Base-by-base conservation (phyloP, 768 basidiomycete species). In the Tephrocybe sp. region DNA sequence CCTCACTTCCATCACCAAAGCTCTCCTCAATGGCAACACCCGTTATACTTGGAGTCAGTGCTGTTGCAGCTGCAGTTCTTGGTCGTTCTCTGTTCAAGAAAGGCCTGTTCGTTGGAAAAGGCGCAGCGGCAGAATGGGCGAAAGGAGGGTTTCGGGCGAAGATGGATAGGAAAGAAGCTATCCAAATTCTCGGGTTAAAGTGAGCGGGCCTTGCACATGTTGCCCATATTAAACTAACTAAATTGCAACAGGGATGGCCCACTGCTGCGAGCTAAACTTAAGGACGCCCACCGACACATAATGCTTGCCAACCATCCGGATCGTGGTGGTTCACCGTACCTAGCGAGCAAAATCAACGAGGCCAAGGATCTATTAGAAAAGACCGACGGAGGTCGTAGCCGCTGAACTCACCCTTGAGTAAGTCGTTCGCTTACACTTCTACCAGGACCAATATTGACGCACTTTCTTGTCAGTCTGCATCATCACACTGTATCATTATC, bases 231-330 rank as follows among this genome's bases (percentile, higher is more conserved):
- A 8, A 36, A 25, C 18, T 47, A 56, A 39, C 18, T 21, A 4
- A 6, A 12, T 4, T 37, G 4, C 44, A 1, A n/a, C 64, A 99
- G 96, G 70, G 96, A 98, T 57, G 83, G 85, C 15, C 79, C 90
- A 9, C 76, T 75, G 50, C 72, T 96, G n/a, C 80, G 83, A n/a
- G 81, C 65, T 47, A 84, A 77, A 67, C 67, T 98, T 51, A 98
- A 98, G 73, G 96, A 98, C 60, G 94, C 97, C 0, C 97, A 99
- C 71, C 85, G 96, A 49, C 83, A 88, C 32, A 90, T 99, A 59
- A 99, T 99, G 97, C 80, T 98, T 45, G 90, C 93, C 24, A 99
- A 99, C 71, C 97, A 99, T 73, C 97, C 97, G 10, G 97, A 99
- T 75, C 80, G 97, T 55, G 97, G 97, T 28, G 97, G 97, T 25